Conservation (phyloP, 495 filamentous ascomycete species). For the Tetracladium setigerum region DNA sequence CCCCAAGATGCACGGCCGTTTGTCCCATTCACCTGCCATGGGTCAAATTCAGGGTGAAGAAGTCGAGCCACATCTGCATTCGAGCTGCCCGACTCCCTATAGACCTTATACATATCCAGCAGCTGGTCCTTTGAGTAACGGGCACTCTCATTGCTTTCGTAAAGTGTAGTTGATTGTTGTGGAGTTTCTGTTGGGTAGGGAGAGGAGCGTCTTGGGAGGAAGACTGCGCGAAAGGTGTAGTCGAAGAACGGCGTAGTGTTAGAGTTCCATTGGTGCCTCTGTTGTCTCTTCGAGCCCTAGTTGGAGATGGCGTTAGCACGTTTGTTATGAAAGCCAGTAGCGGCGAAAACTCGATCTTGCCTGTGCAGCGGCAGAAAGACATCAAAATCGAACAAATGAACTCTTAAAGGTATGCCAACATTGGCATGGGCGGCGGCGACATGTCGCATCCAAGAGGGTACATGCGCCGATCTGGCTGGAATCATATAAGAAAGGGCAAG, state of each 20-base stretch:
- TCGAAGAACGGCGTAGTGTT: constrained; percentile 78
- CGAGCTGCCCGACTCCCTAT: constrained; percentile 47
- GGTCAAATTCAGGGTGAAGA: constrained; percentile 70
- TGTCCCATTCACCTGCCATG: constrained; percentile 53
- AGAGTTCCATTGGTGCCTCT: constrained; percentile 30
- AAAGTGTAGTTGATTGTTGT: constrained; percentile 29
- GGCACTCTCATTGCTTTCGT: constrained; percentile 39
- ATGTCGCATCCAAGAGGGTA: not conserved
- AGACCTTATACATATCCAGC: constrained; percentile 62
- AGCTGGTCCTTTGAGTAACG: constrained; percentile 82
- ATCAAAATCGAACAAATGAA: too few species aligned
- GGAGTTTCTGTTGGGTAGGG: constrained; percentile 26
- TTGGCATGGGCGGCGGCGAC: too few species aligned
- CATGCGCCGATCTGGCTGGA: not conserved
- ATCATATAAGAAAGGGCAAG: constrained; percentile 3
- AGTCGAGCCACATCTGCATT: constrained; percentile 60
- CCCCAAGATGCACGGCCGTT: constrained; percentile 62
- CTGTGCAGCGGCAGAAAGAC: too few species aligned
- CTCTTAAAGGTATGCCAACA: too few species aligned
- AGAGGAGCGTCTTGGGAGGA: constrained; percentile 28
- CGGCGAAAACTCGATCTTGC: too few species aligned
- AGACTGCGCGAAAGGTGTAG: constrained; percentile 49
- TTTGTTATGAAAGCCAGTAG: too few species aligned
- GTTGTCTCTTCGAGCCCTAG: constrained; percentile 26
- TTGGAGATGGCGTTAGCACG: not conserved